A percentile compares a stretch with the other conserved stretches of the same genome.
Conservation (phyloP, 371 early-diverging fungal genomes). For the Mucor saturninus region DNA sequence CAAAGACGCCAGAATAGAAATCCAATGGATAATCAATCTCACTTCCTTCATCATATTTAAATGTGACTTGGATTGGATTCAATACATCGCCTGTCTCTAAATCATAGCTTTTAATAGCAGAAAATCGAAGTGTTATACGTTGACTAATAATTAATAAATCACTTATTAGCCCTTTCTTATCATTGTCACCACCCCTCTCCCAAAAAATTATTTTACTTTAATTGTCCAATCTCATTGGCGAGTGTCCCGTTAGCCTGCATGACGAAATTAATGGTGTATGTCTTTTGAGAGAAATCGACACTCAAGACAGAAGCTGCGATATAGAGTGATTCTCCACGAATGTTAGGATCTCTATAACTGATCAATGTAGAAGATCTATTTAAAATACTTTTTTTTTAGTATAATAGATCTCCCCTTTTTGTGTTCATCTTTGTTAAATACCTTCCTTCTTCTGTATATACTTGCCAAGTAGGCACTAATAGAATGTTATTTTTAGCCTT, state of each 20-base stretch:
- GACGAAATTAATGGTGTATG: constrained; percentile 34
- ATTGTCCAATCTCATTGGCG: constrained; percentile 33
- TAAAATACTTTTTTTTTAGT: background rate
- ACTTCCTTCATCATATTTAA: constrained; percentile 35
- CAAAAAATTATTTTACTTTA: constrained; percentile 22
- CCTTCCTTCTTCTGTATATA: constrained; percentile 43
- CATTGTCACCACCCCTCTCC: background rate
- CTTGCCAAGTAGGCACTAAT: constrained; percentile 42
- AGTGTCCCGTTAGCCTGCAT: constrained; percentile 39
- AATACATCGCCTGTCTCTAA: constrained; percentile 33
- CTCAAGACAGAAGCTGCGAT: constrained; percentile 34
- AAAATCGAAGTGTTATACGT: constrained; percentile 32
- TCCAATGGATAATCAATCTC: constrained; percentile 47
- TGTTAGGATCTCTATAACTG: constrained; percentile 32
- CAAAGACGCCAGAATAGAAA: constrained; percentile 34
- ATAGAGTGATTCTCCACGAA: constrained; percentile 33
- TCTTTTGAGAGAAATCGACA: constrained; percentile 38
- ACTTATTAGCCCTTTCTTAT: too few species aligned
- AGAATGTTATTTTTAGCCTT: background rate
- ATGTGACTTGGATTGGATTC: constrained; percentile 33
- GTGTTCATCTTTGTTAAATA: constrained; percentile 7
- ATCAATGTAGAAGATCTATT: constrained; percentile 22
- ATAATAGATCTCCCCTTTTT: background rate
- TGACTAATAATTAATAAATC: constrained; percentile 18
- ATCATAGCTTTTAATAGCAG: constrained; percentile 23